These are phyloP conservation scores for Eucalyptus sideroxylon DNA, from an alignment of 345 rosid genomes.

Conservation along the genomic window DNA sequence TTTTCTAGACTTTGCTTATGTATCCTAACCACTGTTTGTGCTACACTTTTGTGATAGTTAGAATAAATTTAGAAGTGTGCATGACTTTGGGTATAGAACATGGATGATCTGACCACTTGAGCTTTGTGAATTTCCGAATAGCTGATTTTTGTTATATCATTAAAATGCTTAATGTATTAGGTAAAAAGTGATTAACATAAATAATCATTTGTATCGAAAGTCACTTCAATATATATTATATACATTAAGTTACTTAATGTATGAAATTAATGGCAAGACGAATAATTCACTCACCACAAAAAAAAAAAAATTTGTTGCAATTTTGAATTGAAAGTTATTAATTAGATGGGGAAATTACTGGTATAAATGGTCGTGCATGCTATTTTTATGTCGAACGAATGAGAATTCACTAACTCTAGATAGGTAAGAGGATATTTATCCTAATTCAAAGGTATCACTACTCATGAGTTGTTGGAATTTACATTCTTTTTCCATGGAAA, in stretches of 20 bases:
- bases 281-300: not conserved
- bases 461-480: not conserved
- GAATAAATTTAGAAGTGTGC: too few relatives aligned
- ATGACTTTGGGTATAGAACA: not conserved
- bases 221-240: not conserved
- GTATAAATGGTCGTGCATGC: not conserved
- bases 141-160: not conserved
- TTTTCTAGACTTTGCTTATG: not conserved
- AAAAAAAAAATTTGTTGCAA: not conserved
- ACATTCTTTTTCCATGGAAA: not conserved
- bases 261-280: not conserved
- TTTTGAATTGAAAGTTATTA: not conserved
- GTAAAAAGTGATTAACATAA: not conserved
- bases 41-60: too few relatives aligned
- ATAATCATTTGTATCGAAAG: not conserved
- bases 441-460: not conserved
- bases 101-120: not conserved
- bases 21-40: too few relatives aligned
- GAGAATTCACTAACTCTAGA: not conserved
- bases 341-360: too few relatives aligned
- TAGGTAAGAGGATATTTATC: not conserved
- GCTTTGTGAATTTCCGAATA: not conserved
- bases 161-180: not conserved
- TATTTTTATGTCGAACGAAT: not conserved
- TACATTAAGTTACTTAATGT: not conserved